Evolutionary conservation across 331 rosid species (phyloP).

Genomic region (Rhamnella rubrinervis): DNA sequence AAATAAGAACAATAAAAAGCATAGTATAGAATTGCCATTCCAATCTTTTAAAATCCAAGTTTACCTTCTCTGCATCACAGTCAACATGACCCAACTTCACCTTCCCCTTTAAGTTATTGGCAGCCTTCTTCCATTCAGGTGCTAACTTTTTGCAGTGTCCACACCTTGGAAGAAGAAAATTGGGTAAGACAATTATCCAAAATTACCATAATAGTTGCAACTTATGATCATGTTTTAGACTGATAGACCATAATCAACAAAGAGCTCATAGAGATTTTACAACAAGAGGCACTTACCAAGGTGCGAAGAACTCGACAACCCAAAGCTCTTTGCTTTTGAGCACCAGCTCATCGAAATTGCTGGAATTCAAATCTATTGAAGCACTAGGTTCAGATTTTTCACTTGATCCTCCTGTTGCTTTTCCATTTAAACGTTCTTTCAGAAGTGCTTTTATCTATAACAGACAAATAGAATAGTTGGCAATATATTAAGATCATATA

Average conservation of each 20-base stretch:
- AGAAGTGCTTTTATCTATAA: constrained; percentile 75
- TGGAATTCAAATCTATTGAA: constrained; percentile 75
- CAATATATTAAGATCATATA: neutral
- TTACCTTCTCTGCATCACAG: constrained; percentile 95
- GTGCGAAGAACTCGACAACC: constrained; percentile 98
- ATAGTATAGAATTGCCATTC: neutral
- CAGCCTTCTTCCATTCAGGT: constrained; percentile 95
- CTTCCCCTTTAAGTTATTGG: constrained; percentile 79
- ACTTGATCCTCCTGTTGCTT: constrained; percentile 73
- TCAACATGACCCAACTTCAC: constrained; percentile 96
- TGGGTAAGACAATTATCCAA: constrained; percentile 11
- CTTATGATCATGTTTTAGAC: constrained; percentile 5
- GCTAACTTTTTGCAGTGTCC: constrained; percentile 97
- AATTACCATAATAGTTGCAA: constrained; percentile 1
- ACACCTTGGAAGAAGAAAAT: constrained; percentile 60
- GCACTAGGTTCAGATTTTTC: constrained; percentile 70
- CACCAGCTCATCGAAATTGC: constrained; percentile 82
- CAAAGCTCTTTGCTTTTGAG: constrained; percentile 95
- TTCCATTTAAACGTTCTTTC: constrained; percentile 86
- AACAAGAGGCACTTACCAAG: constrained; percentile 57
- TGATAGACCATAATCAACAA: neutral
- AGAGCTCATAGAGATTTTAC: neutral
- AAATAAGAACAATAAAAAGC: neutral
- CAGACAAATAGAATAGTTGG: constrained; percentile 19
- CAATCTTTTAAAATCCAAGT: neutral